A percentile compares a stretch with the other conserved stretches of the same genome.
These are phyloP conservation scores for Darksidea phi DNA, from an alignment of 495 filamentous ascomycete species.

Conservation along the genomic window DNA sequence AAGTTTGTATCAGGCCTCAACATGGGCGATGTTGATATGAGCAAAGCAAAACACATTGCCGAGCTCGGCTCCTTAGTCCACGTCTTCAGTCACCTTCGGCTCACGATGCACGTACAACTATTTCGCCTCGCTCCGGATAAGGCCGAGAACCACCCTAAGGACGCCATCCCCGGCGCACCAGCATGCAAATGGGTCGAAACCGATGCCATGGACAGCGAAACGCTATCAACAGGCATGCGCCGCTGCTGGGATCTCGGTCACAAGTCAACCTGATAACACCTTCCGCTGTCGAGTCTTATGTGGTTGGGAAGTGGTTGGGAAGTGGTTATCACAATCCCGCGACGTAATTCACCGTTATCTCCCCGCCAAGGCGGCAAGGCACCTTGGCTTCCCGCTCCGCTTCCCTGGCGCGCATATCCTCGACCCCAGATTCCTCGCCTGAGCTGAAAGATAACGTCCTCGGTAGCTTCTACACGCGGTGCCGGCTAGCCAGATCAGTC, in stretches of 20 bases:
- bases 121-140: not conserved
- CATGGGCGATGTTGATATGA: not conserved
- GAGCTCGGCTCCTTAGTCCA: conserved; percentile 20
- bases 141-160: not conserved
- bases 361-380: conserved; percentile 1
- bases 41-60: conserved; percentile 5
- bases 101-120: conserved; percentile 29
- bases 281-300: no score
- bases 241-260: conserved; percentile 24
- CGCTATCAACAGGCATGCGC: conserved; percentile 33
- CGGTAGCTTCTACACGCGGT: not conserved
- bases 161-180: not conserved
- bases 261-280: not conserved
- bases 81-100: conserved; percentile 26
- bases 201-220: conserved; percentile 25
- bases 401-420: conserved; percentile 11
- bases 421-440: conserved; percentile 9
- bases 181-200: conserved; percentile 27
- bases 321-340: not conserved
- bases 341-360: conserved; percentile 17
- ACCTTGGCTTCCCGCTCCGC: conserved; percentile 15
- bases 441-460: conserved; percentile 23
- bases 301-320: no score
- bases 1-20: conserved; percentile 9
- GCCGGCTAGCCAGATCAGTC: conserved; percentile 1